phyloP scores from a whole-genome alignment of 2,329 filamentous ascomycete genomes.

The Penicillium sp. region DNA sequence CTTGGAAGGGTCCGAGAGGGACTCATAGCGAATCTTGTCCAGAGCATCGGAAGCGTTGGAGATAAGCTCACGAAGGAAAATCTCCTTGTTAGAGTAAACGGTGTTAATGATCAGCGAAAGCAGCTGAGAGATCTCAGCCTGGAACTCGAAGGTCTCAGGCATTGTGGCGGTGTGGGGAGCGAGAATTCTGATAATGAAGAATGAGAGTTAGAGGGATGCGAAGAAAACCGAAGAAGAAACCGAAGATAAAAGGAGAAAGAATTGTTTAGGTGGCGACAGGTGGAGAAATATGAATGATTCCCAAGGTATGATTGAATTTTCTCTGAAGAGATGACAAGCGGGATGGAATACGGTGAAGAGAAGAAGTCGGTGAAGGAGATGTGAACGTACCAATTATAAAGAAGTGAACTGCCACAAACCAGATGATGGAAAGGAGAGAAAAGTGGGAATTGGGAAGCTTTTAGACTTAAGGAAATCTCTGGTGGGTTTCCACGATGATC shows the following conservation, averaged over 20 bases:
- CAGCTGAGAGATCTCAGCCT: constrained; percentile 99
- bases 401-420: constrained; percentile 23
- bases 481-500: constrained; percentile 39
- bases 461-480: constrained; percentile 36
- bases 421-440: constrained; percentile 8
- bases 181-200: constrained; percentile 7
- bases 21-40: constrained; percentile 99
- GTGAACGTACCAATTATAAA: constrained; percentile 9
- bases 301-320: not conserved
- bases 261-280: not conserved
- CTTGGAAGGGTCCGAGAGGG: constrained; percentile 94
- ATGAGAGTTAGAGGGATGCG: constrained; percentile 4
- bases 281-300: not conserved
- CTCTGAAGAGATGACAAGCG: constrained; percentile 1
- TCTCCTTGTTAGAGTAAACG: constrained; percentile 99
- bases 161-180: constrained; percentile 54
- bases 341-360: constrained; percentile 10
- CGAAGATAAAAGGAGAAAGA: not conserved
- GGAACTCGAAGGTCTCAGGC: constrained; percentile 99
- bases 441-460: constrained; percentile 10
- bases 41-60: constrained; percentile 98
- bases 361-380: constrained; percentile 15
- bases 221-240: constrained; percentile 10
- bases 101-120: constrained; percentile 99
- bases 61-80: constrained; percentile 97